Base-by-base conservation (phyloP, 805 yeast genomes). In the Candida ficus region DNA sequence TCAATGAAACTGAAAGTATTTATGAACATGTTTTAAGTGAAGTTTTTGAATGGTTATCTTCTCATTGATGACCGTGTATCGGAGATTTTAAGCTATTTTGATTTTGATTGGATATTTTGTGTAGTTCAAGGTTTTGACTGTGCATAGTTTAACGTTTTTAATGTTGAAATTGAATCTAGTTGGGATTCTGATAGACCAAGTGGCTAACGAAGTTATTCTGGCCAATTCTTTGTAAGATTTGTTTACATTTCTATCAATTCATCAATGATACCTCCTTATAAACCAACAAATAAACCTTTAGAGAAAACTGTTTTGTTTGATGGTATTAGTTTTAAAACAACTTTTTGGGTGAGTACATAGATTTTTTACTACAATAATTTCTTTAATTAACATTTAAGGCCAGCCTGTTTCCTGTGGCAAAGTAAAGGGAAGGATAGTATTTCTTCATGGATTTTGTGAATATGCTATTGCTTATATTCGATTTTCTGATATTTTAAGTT, bases 381-480 rank as follows among this genome's bases (percentile, higher is more conserved):
- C n/a, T n/a, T n/a, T n/a, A n/a, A n/a, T n/a, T n/a, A n/a, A n/a
- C n/a, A n/a, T n/a, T n/a, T n/a, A n/a, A n/a, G n/a, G n/a, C n/a
- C 17, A 38, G 47, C 37, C 49, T 9, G 71, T 63, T 3, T 70
- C 75, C 0, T 52, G 52, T 12, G 55, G 46, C 1, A 49, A 42
- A 3, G 56, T 60, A 39, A 75, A 70, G 47, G 89, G 83, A 2
- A 66, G 81, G 42, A 50, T 83, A 4, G 41, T 84, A 3, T 68
- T 73, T 42, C 75, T 83, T 4, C 95, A 84, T 59, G 95, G 95
- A 0, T 84, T 82, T 58, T 73, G 77, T 14, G 95, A 84, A 50
- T 70, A 68, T 41, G 66, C 76, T 11, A 52, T 57, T 16, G 39
- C 75, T 2, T 81, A 79, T 52, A 59, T 66, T 27, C 72, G 75